Evolutionary conservation across 805 yeast genomes (phyloP).

Genomic region (Candida silvicultrix): DNA sequence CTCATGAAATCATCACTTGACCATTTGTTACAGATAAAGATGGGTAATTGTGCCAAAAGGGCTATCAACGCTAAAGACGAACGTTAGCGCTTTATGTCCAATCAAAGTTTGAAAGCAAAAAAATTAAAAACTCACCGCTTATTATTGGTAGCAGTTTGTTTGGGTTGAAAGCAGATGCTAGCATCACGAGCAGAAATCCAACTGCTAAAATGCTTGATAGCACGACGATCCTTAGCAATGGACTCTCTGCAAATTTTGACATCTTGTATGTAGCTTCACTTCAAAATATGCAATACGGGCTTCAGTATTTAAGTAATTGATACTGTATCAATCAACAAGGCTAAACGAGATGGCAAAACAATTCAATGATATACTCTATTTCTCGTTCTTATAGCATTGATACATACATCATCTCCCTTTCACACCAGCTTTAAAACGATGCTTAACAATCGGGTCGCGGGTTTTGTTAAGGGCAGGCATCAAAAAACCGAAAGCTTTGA

Average conservation of each 20-base stretch:
- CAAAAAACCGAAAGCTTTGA: neutral
- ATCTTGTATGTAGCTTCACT: too few relatives aligned
- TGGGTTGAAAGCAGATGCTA: conserved; percentile 62
- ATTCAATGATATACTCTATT: too few relatives aligned
- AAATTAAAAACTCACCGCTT: conserved; percentile 44
- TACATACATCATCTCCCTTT: too few relatives aligned
- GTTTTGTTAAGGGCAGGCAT: neutral
- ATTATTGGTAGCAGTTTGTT: conserved; percentile 77
- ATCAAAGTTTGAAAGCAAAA: too few relatives aligned
- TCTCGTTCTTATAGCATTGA: too few relatives aligned
- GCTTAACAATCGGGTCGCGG: neutral
- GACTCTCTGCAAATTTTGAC: conserved; percentile 29
- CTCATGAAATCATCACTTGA: conserved; percentile 48
- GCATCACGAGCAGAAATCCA: conserved; percentile 69
- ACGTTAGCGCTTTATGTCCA: too few relatives aligned
- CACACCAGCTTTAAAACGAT: neutral
- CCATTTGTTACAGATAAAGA: conserved; percentile 41
- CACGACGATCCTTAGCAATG: conserved; percentile 66
- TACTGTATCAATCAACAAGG: too few relatives aligned
- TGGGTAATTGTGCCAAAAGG: conserved; percentile 51
- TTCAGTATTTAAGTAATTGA: too few relatives aligned
- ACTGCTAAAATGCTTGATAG: conserved; percentile 69
- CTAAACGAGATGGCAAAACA: too few relatives aligned
- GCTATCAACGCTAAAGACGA: conserved; percentile 32
- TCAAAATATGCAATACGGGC: too few relatives aligned